Evolutionary conservation across 495 filamentous ascomycete genomes (phyloP).

Genomic region (Niebla homalea): DNA sequence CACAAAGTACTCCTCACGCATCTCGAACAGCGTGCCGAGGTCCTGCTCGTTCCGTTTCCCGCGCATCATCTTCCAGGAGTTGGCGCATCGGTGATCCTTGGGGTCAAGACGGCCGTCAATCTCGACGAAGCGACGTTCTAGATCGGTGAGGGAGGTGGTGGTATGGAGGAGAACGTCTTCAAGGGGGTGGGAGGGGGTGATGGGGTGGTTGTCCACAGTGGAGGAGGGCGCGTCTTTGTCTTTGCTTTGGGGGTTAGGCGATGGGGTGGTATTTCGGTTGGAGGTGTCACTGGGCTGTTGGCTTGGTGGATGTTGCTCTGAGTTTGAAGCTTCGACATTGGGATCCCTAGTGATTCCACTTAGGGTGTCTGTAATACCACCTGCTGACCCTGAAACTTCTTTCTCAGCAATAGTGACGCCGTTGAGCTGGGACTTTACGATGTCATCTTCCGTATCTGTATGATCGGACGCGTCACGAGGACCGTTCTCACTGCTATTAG

Average conservation of each 20-base stretch:
- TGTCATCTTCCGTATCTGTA: too few species aligned
- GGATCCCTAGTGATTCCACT: too few species aligned
- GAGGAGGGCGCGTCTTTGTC: neutral
- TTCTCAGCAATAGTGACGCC: too few species aligned
- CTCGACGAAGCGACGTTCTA: conserved; percentile 29
- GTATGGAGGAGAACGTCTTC: conserved; percentile 24
- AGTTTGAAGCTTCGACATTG: too few species aligned
- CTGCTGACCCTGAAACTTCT: too few species aligned
- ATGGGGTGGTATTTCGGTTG: neutral
- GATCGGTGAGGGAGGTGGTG: conserved; percentile 14
- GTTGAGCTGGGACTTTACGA: too few species aligned
- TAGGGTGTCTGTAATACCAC: too few species aligned
- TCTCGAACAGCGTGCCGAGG: conserved; percentile 41
- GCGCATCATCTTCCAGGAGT: conserved; percentile 40
- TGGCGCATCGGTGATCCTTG: conserved; percentile 13
- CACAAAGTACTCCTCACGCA: conserved; percentile 28
- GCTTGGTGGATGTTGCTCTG: too few species aligned
- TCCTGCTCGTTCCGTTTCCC: conserved; percentile 41
- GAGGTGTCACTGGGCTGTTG: neutral
- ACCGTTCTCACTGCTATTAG: too few species aligned
- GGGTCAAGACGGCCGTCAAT: conserved; percentile 28
- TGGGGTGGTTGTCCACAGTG: neutral
- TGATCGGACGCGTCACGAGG: too few species aligned
- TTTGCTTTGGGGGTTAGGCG: neutral
- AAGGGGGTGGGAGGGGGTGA: neutral